These are phyloP conservation scores for Cryptosporidium meleagridis DNA, from an alignment of 169 alveolate species.

Conservation along the genomic window DNA sequence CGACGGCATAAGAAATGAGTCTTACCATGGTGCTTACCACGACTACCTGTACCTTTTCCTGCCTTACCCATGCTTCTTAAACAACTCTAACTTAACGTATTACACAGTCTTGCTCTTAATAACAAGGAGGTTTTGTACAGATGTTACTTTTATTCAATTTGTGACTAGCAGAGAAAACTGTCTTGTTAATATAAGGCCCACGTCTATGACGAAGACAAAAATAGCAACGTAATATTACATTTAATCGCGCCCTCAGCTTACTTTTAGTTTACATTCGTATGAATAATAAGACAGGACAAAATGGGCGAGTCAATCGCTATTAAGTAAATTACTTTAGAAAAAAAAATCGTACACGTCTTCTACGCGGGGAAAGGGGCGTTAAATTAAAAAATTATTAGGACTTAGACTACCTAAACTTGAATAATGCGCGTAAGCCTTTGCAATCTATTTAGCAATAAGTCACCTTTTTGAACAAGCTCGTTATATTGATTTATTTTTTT, in stretches of 20 bases:
- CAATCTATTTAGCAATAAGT: constrained; percentile 84
- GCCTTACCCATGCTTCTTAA: constrained; percentile 88
- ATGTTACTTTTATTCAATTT: neutral
- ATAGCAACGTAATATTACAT: neutral
- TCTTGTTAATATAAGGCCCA: neutral
- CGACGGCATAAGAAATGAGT: constrained; percentile 96
- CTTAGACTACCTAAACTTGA: constrained; percentile 80
- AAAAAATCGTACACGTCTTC: constrained; percentile 11
- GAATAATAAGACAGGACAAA: neutral
- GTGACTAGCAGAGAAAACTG: neutral
- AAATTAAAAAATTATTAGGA: neutral
- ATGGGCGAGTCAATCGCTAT: neutral
- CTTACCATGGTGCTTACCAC: constrained; percentile 96
- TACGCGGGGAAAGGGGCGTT: constrained; percentile 3
- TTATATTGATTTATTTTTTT: constrained; percentile 81
- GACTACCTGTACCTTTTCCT: constrained; percentile 97
- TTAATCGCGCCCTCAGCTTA: neutral
- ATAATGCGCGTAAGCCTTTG: constrained; percentile 86
- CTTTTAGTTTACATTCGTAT: neutral
- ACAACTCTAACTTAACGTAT: neutral
- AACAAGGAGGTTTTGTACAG: neutral
- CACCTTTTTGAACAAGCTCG: constrained; percentile 83
- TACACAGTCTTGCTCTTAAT: neutral
- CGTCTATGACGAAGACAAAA: constrained; percentile 7
- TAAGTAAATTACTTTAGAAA: neutral